A percentile compares a stretch with the other conserved stretches of the same genome.
Conservation (phyloP, 176 grass and related monocot genomes). For the Thalia dealbata region DNA sequence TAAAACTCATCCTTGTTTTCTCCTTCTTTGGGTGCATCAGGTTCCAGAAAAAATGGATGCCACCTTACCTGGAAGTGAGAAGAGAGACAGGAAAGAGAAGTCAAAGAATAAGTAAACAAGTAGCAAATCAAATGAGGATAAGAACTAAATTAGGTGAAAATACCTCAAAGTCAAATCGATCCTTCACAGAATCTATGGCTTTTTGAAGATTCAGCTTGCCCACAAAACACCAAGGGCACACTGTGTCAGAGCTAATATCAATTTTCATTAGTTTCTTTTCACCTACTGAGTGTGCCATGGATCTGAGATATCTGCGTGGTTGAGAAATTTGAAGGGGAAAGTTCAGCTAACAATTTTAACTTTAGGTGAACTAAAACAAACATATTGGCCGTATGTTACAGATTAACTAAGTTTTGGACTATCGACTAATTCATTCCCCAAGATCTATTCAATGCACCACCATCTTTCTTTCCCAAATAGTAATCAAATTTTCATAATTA, state of each 20-base stretch:
- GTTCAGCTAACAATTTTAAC: not conserved
- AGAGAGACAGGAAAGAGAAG: not conserved
- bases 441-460: too few relatives aligned
- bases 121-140: constrained; percentile 1
- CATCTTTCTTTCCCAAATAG: too few relatives aligned
- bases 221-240: constrained; percentile 98
- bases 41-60: constrained; percentile 87
- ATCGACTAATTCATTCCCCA: too few relatives aligned
- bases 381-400: not conserved
- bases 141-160: not conserved
- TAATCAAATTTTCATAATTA: too few relatives aligned
- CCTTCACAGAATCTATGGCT: constrained; percentile 68
- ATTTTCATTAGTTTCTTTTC: constrained; percentile 70
- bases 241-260: constrained; percentile 75
- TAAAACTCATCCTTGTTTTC: constrained; percentile 63
- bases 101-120: not conserved
- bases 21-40: constrained; percentile 74
- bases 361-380: not conserved
- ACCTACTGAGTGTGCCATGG: constrained; percentile 45
- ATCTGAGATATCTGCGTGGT: constrained; percentile 31
- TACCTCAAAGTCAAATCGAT: constrained; percentile 87
- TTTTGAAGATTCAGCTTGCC: constrained; percentile 78
- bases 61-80: constrained; percentile 51
- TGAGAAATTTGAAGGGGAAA: not conserved
- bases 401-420: too few relatives aligned